These are phyloP conservation scores for Blepharisma japonicum DNA, from an alignment of 73 alveolate species.

Conservation along the genomic window DNA sequence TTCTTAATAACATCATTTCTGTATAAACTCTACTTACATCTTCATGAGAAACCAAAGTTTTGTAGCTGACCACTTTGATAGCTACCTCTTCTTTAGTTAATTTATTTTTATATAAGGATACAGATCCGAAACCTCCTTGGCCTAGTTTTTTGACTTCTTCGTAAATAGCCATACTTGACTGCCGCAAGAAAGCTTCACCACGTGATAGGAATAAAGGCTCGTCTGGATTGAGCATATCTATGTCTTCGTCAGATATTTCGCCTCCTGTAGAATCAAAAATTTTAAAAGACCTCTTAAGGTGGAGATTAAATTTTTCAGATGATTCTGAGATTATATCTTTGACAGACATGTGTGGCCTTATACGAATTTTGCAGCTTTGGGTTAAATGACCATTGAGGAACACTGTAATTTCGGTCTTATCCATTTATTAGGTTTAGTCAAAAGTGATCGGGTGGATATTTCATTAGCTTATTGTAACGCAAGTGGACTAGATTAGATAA, in stretches of 20 bases:
- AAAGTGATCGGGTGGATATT: no score
- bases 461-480: no score
- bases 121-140: slow-evolving; percentile 60
- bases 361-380: no score
- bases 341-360: no score
- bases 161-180: slow-evolving; percentile 43
- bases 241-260: not conserved
- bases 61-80: not conserved
- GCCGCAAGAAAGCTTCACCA: slow-evolving; percentile 22
- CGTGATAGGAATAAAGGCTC: not conserved
- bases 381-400: no score
- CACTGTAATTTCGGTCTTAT: no score
- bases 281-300: no score
- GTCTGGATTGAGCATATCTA: not conserved
- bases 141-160: slow-evolving; percentile 50
- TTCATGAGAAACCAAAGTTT: not conserved
- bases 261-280: slow-evolving; percentile 8
- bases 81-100: slow-evolving; percentile 29
- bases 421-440: no score
- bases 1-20: not conserved
- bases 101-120: slow-evolving; percentile 48
- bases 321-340: no score
- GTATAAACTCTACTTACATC: not conserved
- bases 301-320: no score
- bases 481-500: no score